These are phyloP conservation scores for Phytophthora rubi DNA, from an alignment of 352 stramenopile genomes.

Conservation along the genomic window DNA sequence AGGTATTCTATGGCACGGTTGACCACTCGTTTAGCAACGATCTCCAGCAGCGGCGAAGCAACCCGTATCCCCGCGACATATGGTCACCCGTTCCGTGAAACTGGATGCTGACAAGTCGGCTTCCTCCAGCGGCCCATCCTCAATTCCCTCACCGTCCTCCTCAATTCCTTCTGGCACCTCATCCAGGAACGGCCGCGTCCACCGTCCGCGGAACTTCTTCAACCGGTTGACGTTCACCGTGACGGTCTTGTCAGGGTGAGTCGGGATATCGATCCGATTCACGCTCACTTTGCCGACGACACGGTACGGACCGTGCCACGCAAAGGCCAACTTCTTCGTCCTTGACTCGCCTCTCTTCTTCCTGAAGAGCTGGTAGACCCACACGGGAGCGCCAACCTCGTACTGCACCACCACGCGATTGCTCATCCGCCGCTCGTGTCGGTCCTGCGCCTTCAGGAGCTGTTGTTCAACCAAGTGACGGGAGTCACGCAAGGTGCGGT, in stretches of 20 bases:
- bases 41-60: background rate
- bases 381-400: no score
- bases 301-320: no score
- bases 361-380: no score
- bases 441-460: no score
- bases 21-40: no score
- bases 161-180: background rate
- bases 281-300: background rate
- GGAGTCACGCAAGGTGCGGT: conserved; percentile 8
- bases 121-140: background rate
- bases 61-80: conserved; percentile 1
- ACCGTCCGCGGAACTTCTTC: conserved; percentile 1
- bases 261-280: conserved; percentile 3
- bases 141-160: background rate
- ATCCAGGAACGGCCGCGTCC: background rate
- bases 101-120: background rate
- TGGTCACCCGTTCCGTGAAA: background rate
- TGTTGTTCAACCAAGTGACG: no score
- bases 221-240: conserved; percentile 11
- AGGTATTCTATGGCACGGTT: no score
- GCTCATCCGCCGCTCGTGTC: no score
- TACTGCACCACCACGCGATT: background rate
- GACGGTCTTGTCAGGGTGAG: conserved; percentile 7
- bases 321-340: no score
- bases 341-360: no score